phyloP scores from a whole-genome alignment of 1,139 yeast species.

The Pneumocystis murina region DNA sequence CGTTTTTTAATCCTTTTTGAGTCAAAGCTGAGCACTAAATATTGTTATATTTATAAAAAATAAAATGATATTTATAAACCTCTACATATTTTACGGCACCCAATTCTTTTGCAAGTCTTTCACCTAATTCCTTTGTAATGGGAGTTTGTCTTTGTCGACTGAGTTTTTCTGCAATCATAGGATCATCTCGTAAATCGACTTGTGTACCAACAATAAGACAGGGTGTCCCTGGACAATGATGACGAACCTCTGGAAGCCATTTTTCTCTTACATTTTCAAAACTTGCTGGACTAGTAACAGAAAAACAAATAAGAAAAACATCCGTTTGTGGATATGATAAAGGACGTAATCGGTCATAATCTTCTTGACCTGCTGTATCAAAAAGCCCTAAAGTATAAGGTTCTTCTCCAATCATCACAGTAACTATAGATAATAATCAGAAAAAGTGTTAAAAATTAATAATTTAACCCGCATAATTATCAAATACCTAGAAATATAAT shows the following conservation, averaged over 20 bases:
- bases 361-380: conserved; percentile 99
- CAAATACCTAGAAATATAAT: not conserved
- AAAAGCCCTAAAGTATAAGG: conserved; percentile 91
- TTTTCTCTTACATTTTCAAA: conserved; percentile 95
- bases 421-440: conserved; percentile 38
- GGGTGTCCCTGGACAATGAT: conserved; percentile 96
- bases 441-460: not conserved
- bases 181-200: conserved; percentile 85
- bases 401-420: conserved; percentile 96
- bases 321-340: conserved; percentile 93
- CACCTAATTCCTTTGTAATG: conserved; percentile 76
- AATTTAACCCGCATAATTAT: not conserved
- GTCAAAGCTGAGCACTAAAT: conserved; percentile 77
- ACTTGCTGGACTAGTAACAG: conserved; percentile 93
- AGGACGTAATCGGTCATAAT: conserved; percentile 93
- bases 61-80: not conserved
- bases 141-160: conserved; percentile 84
- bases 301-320: conserved; percentile 85
- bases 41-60: not conserved
- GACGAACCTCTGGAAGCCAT: conserved; percentile 97
- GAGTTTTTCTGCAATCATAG: conserved; percentile 72
- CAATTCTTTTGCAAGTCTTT: conserved; percentile 78
- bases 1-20: conserved; percentile 88
- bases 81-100: conserved; percentile 93
- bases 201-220: conserved; percentile 93